These are phyloP conservation scores for Kalanchoe fedtschenkoi DNA, from an alignment of 164 flowering plant species.

Conservation along the genomic window DNA sequence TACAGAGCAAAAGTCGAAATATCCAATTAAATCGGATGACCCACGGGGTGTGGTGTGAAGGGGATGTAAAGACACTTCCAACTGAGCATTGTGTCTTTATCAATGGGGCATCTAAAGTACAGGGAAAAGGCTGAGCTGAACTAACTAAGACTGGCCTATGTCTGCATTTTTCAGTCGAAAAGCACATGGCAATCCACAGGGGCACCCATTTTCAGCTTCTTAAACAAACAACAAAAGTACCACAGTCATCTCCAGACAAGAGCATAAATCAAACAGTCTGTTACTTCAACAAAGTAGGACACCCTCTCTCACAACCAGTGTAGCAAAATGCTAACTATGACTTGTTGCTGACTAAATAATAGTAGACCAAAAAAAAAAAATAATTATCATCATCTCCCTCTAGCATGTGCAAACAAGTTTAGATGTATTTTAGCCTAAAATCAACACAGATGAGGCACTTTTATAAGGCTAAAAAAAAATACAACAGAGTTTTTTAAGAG, in stretches of 20 bases:
- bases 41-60: conserved; percentile 10
- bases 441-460: no score
- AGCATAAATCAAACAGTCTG: neutral
- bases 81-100: conserved; percentile 4
- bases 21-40: conserved; percentile 3
- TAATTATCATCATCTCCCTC: neutral
- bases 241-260: neutral
- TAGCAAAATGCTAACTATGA: neutral
- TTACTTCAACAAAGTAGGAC: neutral
- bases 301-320: no score
- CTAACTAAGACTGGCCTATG: neutral
- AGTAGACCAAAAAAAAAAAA: neutral
- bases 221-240: neutral
- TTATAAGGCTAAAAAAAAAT: neutral
- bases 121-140: conserved; percentile 4
- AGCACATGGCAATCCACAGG: neutral
- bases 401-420: no score
- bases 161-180: neutral
- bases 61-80: neutral
- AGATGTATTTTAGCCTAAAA: neutral
- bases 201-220: neutral
- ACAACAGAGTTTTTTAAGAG: neutral
- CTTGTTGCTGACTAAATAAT: neutral
- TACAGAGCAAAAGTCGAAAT: conserved; percentile 4
- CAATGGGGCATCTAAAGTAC: conserved; percentile 6